A percentile compares a stretch with the other conserved stretches of the same genome.
phyloP scores from a whole-genome alignment of 1,139 yeast genomes.

The Candida smagusa region DNA sequence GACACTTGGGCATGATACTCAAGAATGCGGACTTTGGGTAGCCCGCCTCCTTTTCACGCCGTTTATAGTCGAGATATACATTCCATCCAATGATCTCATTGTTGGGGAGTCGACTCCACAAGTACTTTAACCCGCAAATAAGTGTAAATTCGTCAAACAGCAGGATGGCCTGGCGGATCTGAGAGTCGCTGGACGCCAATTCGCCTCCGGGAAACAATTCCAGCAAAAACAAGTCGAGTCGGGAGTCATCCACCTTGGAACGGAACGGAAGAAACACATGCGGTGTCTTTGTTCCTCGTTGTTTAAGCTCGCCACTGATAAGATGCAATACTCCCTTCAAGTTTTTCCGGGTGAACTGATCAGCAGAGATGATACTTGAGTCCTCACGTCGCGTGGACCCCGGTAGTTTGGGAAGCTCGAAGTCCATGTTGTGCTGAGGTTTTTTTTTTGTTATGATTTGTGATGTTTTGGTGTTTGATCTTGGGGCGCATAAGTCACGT shows the following conservation, averaged over 20 bases:
- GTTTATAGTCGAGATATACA: constrained; percentile 67
- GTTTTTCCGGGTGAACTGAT: constrained; percentile 61
- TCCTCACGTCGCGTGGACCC: constrained; percentile 5
- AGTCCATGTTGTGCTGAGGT: constrained; percentile 7
- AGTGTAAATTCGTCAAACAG: constrained; percentile 63
- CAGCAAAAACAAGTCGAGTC: constrained; percentile 50
- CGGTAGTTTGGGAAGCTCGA: constrained; percentile 18
- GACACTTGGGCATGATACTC: constrained; percentile 78
- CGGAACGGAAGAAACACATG: constrained; percentile 68
- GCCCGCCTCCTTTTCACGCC: constrained; percentile 60
- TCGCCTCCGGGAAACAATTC: constrained; percentile 54
- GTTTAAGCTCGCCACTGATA: constrained; percentile 63
- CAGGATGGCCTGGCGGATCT: constrained; percentile 34
- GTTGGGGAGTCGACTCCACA: constrained; percentile 84
- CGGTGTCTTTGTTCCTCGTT: constrained; percentile 55
- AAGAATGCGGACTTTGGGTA: constrained; percentile 73
- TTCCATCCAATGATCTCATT: constrained; percentile 86
- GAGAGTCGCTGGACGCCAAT: constrained; percentile 31
- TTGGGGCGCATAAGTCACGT: background rate
- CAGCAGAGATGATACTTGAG: constrained; percentile 13
- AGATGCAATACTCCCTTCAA: constrained; percentile 62
- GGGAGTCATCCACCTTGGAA: constrained; percentile 58
- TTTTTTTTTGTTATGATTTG: constrained; percentile 3
- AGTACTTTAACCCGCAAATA: constrained; percentile 69
- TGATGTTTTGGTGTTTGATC: constrained; percentile 2